phyloP scores from a whole-genome alignment of 2,329 filamentous ascomycete genomes.

The Emergomyces pasteurianus region DNA sequence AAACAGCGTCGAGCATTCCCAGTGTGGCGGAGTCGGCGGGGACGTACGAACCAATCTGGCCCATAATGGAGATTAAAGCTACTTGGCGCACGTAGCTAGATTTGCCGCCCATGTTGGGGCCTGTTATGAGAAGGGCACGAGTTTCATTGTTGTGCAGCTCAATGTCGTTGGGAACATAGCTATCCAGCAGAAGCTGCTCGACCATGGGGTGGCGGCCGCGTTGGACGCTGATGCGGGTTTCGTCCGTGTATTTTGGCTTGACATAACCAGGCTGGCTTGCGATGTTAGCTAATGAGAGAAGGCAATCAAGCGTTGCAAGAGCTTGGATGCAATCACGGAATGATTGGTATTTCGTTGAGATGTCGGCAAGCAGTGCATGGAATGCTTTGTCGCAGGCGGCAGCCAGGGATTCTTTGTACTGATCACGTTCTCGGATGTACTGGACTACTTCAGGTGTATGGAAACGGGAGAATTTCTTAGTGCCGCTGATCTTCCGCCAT shows the following conservation, averaged over 20 bases:
- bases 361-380: slow-evolving; percentile 54
- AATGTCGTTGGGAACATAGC: slow-evolving; percentile 86
- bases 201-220: slow-evolving; percentile 89
- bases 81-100: slow-evolving; percentile 93
- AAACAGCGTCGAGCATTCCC: slow-evolving; percentile 79
- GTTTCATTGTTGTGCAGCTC: slow-evolving; percentile 53
- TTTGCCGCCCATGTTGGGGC: slow-evolving; percentile 98
- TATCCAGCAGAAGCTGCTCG: slow-evolving; percentile 71
- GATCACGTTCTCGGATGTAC: slow-evolving; percentile 76
- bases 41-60: slow-evolving; percentile 88
- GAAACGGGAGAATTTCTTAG: slow-evolving; percentile 83
- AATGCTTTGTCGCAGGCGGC: slow-evolving; percentile 86
- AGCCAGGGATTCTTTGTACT: slow-evolving; percentile 85
- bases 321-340: slow-evolving; percentile 80
- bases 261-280: slow-evolving; percentile 79
- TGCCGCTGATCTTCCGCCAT: slow-evolving; percentile 90
- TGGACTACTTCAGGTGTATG: slow-evolving; percentile 84
- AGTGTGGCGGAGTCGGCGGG: slow-evolving; percentile 63
- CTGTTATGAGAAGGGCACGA: slow-evolving; percentile 77
- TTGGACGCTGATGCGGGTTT: slow-evolving; percentile 56
- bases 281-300: slow-evolving; percentile 74
- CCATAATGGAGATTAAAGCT: slow-evolving; percentile 84
- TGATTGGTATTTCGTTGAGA: slow-evolving; percentile 74
- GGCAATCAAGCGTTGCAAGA: slow-evolving; percentile 77
- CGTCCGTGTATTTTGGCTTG: slow-evolving; percentile 57